phyloP scores from a whole-genome alignment of 176 grass and related monocot species.

The Bonia amplexicaulis region DNA sequence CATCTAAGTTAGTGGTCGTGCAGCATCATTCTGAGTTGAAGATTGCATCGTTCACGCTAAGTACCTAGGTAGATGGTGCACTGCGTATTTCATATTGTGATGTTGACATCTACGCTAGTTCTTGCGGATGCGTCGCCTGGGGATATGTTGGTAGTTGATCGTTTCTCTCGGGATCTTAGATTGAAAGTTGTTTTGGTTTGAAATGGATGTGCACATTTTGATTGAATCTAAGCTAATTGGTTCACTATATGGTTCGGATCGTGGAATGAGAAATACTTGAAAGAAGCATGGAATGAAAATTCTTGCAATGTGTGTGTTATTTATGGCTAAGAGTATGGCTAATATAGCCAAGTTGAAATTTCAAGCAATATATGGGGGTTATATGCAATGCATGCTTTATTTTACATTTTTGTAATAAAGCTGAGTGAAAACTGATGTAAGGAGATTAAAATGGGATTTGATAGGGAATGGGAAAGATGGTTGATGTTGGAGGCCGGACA shows the following conservation, averaged over 20 bases:
- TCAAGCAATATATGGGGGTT: not conserved
- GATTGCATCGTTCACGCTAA: not conserved
- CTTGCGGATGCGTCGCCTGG: not conserved
- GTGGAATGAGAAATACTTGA: not conserved
- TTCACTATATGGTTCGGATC: not conserved
- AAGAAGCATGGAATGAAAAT: not conserved
- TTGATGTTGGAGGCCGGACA: slow-evolving; percentile 68
- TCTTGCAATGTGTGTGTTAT: not conserved
- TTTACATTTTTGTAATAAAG: not conserved
- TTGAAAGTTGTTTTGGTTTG: not conserved
- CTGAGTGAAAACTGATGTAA: slow-evolving; percentile 22
- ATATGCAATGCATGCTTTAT: not conserved
- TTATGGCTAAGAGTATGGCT: not conserved
- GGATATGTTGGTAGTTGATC: not conserved
- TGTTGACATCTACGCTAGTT: not conserved
- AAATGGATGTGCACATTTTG: not conserved
- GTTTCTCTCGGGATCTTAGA: not conserved
- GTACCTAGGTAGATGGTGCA: not conserved
- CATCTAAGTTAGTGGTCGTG: slow-evolving; percentile 12
- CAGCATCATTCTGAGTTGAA: not conserved
- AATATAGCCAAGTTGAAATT: not conserved
- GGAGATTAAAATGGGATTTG: slow-evolving; percentile 76
- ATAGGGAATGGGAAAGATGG: slow-evolving; percentile 96
- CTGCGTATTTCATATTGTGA: not conserved
- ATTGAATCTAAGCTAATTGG: not conserved